phyloP scores from a whole-genome alignment of 2,329 filamentous ascomycete genomes.

The Stagonosporopsis vannaccii region DNA sequence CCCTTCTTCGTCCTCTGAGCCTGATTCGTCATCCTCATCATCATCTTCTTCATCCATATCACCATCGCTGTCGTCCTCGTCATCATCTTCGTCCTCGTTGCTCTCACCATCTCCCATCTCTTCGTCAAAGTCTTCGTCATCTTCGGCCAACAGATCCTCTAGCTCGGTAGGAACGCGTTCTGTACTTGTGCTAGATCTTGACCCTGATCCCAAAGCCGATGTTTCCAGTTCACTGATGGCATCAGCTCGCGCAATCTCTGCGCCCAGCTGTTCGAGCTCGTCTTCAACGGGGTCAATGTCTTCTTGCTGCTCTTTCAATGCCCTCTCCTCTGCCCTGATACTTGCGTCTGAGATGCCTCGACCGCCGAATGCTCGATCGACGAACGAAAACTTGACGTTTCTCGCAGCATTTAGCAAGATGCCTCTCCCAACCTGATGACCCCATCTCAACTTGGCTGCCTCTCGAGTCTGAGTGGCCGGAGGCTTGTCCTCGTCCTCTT shows the following conservation, averaged over 20 bases:
- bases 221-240: constrained; percentile 18
- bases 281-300: constrained; percentile 58
- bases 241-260: constrained; percentile 31
- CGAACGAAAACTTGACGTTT: constrained; percentile 63
- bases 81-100: constrained; percentile 24
- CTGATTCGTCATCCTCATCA: constrained; percentile 40
- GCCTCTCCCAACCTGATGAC: constrained; percentile 64
- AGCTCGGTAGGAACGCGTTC: background rate
- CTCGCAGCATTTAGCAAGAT: constrained; percentile 65
- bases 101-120: constrained; percentile 9
- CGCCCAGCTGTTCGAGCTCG: constrained; percentile 52
- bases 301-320: constrained; percentile 50
- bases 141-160: constrained; percentile 34
- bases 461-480: constrained; percentile 53
- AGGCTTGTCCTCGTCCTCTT: constrained; percentile 37
- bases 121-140: constrained; percentile 4
- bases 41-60: constrained; percentile 46
- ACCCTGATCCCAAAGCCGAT: constrained; percentile 9
- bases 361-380: constrained; percentile 69
- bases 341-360: constrained; percentile 54
- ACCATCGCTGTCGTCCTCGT: constrained; percentile 34
- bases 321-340: constrained; percentile 53
- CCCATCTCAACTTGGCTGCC: constrained; percentile 63
- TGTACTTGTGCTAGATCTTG: background rate
- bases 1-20: constrained; percentile 43